These are phyloP conservation scores for Fusarium udum DNA, from an alignment of 2,329 filamentous ascomycete genomes.

Conservation along the genomic window DNA sequence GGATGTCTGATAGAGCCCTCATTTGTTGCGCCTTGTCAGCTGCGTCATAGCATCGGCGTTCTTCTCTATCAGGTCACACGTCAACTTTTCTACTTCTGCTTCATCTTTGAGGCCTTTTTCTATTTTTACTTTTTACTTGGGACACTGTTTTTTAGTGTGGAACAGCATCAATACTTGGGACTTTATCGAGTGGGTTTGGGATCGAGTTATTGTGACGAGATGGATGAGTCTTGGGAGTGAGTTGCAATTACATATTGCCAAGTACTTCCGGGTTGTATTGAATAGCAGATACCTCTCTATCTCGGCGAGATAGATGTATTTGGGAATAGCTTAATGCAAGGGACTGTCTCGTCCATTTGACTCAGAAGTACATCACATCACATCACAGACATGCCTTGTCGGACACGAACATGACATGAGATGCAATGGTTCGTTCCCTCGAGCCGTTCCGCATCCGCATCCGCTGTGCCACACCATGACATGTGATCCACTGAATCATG, in stretches of 20 bases:
- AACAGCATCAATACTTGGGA: conserved; percentile 14
- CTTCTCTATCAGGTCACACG: background rate
- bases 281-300: background rate
- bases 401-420: background rate
- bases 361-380: background rate
- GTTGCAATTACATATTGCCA: background rate
- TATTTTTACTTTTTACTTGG: background rate
- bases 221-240: background rate
- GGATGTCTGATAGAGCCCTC: background rate
- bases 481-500: background rate
- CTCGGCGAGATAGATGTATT: background rate
- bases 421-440: conserved; percentile 2
- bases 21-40: conserved; percentile 10
- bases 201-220: background rate
- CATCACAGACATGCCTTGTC: background rate
- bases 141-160: background rate
- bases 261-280: background rate
- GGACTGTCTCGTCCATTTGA: conserved; percentile 1
- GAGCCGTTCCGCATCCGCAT: conserved; percentile 22
- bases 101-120: background rate
- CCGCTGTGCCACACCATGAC: conserved; percentile 22
- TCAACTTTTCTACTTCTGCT: background rate
- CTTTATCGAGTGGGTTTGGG: background rate
- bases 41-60: conserved; percentile 45
- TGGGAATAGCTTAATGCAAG: background rate